These are phyloP conservation scores for Samsoniella hepiali DNA, from an alignment of 2,329 filamentous ascomycete species.

Conservation along the genomic window DNA sequence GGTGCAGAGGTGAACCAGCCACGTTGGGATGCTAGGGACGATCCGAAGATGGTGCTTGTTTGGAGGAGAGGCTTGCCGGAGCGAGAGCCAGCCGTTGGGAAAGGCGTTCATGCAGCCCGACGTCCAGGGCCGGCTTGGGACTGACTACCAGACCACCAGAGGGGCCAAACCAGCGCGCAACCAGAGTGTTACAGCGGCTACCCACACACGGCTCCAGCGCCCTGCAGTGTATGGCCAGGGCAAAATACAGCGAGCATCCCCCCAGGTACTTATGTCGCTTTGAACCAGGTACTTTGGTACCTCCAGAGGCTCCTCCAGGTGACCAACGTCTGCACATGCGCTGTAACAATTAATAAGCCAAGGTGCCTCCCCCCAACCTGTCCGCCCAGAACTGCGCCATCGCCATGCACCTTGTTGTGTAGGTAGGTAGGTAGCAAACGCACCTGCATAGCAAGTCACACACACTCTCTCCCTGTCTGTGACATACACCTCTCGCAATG, in stretches of 20 bases:
- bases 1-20: conserved; percentile 9
- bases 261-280: background rate
- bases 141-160: no score
- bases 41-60: conserved; percentile 9
- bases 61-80: background rate
- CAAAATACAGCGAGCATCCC: background rate
- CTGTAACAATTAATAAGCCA: no score
- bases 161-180: background rate
- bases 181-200: background rate
- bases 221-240: background rate
- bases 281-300: no score
- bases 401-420: background rate
- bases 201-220: background rate
- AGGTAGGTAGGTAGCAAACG: background rate
- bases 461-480: background rate
- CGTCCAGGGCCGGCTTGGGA: background rate
- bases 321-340: no score
- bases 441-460: background rate
- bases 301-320: no score
- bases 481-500: background rate
- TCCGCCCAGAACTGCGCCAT: background rate
- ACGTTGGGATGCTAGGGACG: conserved; percentile 1
- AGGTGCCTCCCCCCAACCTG: no score
- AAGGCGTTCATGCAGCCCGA: conserved; percentile 1
- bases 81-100: conserved; percentile 5